Evolutionary conservation across 2,329 filamentous ascomycete genomes (phyloP), one percentile per base, ranked within the genome.

Genomic region (Epichloe coenophiala): DNA sequence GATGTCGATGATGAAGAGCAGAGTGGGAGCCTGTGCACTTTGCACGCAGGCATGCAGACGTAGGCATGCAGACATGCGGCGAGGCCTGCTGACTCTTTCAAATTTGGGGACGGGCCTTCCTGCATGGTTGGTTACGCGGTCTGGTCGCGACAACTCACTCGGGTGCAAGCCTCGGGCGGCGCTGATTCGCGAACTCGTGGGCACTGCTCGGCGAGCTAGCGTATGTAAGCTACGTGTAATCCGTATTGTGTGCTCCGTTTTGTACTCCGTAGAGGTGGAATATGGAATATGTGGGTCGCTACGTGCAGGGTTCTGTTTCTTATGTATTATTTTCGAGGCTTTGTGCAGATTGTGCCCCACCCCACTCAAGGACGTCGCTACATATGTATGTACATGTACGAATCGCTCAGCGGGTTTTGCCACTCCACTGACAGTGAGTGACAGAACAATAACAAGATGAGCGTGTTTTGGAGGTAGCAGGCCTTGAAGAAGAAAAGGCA

Each of bases 91-190:
- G 27, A 27, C 27, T 27, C 27, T 27, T 8, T 27, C 27, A 9
- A 9, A 31, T 48, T 55, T 49, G 40, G 46, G 51, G 56, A n/a
- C 27, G 27, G 47, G 47, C 36, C n/a, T 36, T 39, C 12, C 47
- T 48, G 36, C 37, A 21, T 40, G 57, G 58, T 44, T 33, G 57
- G 58, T 44, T 44, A 62, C 60, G 60, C 60, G 61, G 61, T 62
- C 57, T 31, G 23, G 42, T 44, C 42, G 42, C 42, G 42, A 44
- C 27, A 3, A 27, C 27, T 27, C 23, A 27, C 23, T 27, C 23
- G 23, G 23, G 6, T 27, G 23, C 23, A 27, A 8, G 23, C 23
- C 23, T 27, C 23, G 6, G 23, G 23, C 23, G 23, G 23, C 23
- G 23, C 23, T 27, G 23, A 27, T 27, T 27, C 23, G 23, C 23